Base-by-base conservation (phyloP, 2,329 filamentous ascomycete species). In the Aureobasidium sp. region DNA sequence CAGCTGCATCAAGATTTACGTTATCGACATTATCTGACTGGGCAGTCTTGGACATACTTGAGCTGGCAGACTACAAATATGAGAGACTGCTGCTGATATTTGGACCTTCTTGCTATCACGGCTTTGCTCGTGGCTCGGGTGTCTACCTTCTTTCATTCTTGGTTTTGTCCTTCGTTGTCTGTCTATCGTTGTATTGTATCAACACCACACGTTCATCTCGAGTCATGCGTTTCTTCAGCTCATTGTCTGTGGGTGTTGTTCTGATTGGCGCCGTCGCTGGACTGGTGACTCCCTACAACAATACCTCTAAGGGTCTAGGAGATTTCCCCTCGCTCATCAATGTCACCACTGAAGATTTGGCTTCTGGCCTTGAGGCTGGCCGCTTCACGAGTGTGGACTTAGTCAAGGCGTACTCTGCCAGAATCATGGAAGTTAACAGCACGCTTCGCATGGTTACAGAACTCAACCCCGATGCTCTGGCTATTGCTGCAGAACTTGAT, bases 331-430 rank as follows among this genome's bases (percentile, higher is more conserved):
- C 59, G 6, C 65, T 83, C 25, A 66, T 79, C 16, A 71, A 80
- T 59, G 78, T 73, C 11, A 76, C 74, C 0, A 68, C 71, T 2
- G 77, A 80, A 39, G 72, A 80, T 21, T 66, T 82, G 19, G 64
- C 69, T 22, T 60, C 64, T 35, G 79, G 79, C 2, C 65, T 82
- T 8, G 69, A 74, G 39, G 64, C 65, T 16, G 71, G 71, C 2
- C 66, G 70, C n/a, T 82, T 79, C 57, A 79, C 73, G 1, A 81
- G 77, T 59, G 73, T 77, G n/a, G 76, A 82, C 54, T 66, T 83
- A 16, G 79, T 81, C 39, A 70, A 66, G 55, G 74, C 76, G 4
- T 81, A 81, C 60, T 68, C 71, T 12, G 67, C 65, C 25, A 72
- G 77, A 16, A 79, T 79, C 42, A 56, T 68, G 5, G 71, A 80